These are phyloP conservation scores for Fusarium lyarnte DNA, from an alignment of 2,329 filamentous ascomycete species.

Conservation along the genomic window DNA sequence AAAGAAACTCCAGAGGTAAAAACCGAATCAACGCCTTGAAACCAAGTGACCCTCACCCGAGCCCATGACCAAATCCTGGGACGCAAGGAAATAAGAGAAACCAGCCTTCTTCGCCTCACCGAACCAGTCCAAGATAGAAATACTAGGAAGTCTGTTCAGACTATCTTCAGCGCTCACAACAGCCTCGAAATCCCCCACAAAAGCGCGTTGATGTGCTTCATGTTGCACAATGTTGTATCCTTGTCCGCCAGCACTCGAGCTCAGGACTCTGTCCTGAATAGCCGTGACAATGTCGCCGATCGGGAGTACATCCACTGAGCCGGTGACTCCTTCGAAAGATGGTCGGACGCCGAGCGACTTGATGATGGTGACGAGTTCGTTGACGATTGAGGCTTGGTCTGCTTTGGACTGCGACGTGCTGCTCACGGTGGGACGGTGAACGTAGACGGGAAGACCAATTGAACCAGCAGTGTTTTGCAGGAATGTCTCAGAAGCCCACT, in stretches of 20 bases:
- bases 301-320: background rate
- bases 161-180: accelerated
- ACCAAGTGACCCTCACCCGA: background rate
- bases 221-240: background rate
- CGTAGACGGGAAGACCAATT: background rate
- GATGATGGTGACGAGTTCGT: background rate
- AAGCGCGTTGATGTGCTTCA: background rate
- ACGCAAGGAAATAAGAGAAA: background rate
- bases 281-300: accelerated
- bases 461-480: background rate
- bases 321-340: background rate
- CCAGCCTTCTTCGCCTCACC: background rate
- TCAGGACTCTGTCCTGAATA: accelerated
- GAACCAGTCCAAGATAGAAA: background rate
- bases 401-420: accelerated
- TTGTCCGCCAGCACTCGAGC: background rate
- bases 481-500: background rate
- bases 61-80: background rate
- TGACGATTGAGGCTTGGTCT: background rate
- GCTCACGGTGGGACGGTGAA: background rate
- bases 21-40: background rate
- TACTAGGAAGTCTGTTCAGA: background rate
- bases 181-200: background rate
- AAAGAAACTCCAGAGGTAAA: accelerated
- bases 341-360: background rate